Evolutionary conservation across 352 stramenopile species (phyloP).

Genomic region (Phytopythium montanum): DNA sequence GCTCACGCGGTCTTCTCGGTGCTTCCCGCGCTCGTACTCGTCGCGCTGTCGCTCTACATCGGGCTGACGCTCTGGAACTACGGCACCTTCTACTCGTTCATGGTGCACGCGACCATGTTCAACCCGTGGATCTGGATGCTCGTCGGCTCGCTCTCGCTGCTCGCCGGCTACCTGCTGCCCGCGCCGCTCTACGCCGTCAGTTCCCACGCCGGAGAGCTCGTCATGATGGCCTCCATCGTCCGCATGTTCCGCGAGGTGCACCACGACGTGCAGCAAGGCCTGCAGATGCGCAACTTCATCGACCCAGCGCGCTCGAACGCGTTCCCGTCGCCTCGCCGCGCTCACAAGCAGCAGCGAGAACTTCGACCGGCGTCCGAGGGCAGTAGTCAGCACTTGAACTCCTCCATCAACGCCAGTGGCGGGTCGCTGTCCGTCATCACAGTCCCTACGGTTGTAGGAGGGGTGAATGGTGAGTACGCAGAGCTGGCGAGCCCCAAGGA

Average conservation of each 20-base stretch:
- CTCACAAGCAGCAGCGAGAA: constrained; percentile 13
- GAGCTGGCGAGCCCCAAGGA: constrained; percentile 41
- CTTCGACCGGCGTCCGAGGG: constrained; percentile 7
- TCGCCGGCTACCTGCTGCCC: constrained; percentile 72
- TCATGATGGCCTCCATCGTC: constrained; percentile 78
- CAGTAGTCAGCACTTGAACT: not conserved
- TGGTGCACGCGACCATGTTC: constrained; percentile 80
- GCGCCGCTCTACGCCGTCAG: constrained; percentile 65
- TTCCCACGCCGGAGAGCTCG: constrained; percentile 70
- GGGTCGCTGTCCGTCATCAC: constrained; percentile 4
- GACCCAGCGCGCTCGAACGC: constrained; percentile 35
- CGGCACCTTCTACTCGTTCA: constrained; percentile 83
- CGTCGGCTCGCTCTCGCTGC: constrained; percentile 60
- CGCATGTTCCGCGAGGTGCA: constrained; percentile 86
- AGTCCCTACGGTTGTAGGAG: not conserved
- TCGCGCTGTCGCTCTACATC: constrained; percentile 69
- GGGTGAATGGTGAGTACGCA: constrained; percentile 34
- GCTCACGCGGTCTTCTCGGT: constrained; percentile 57
- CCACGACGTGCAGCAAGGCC: constrained; percentile 76
- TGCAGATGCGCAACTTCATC: constrained; percentile 74
- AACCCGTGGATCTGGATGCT: constrained; percentile 90
- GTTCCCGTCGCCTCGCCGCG: constrained; percentile 16
- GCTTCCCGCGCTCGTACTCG: constrained; percentile 62
- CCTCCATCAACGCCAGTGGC: not conserved
- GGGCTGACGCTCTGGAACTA: constrained; percentile 81